Percentiles rank a stretch among this genome's conserved stretches.
Evolutionary conservation across 495 filamentous ascomycete species (phyloP).

Genomic region (Aspergillus mulundensis): DNA sequence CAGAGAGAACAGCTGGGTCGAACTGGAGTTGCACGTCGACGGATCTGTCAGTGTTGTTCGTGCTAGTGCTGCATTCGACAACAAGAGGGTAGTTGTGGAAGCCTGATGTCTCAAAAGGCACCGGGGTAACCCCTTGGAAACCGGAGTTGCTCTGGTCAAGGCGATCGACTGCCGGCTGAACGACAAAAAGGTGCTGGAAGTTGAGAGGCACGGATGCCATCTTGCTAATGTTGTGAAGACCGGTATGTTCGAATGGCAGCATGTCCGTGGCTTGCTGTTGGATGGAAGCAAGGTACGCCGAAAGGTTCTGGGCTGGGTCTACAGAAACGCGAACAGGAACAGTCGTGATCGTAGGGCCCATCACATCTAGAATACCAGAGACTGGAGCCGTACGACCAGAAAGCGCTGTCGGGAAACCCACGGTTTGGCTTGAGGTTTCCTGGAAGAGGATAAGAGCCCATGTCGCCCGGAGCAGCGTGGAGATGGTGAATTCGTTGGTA

Average conservation of each 20-base stretch:
- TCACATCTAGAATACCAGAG: conserved; percentile 34
- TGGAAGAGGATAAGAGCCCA: conserved; percentile 36
- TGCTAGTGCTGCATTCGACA: conserved; percentile 23
- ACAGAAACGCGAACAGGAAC: conserved; percentile 30
- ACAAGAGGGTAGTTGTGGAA: conserved; percentile 35
- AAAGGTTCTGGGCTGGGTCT: conserved; percentile 18
- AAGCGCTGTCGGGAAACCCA: conserved; percentile 38
- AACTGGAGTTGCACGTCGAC: conserved; percentile 13
- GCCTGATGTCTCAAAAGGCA: conserved; percentile 20
- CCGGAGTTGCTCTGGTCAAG: not conserved
- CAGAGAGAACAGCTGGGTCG: not conserved
- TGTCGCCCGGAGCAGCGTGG: conserved; percentile 40
- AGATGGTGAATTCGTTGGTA: conserved; percentile 29
- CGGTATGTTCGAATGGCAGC: conserved; percentile 13
- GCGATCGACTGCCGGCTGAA: conserved; percentile 9
- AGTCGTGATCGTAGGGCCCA: conserved; percentile 42
- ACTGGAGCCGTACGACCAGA: conserved; percentile 37
- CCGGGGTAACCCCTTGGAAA: conserved; percentile 1
- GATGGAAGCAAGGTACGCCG: conserved; percentile 28
- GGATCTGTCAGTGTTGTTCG: not conserved
- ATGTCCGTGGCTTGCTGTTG: conserved; percentile 29
- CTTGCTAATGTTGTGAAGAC: conserved; percentile 11
- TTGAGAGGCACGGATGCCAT: not conserved
- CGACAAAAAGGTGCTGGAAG: conserved; percentile 8
- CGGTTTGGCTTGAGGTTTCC: conserved; percentile 30